phyloP scores from a whole-genome alignment of 768 basidiomycete genomes.

The Boletus insuetus region DNA sequence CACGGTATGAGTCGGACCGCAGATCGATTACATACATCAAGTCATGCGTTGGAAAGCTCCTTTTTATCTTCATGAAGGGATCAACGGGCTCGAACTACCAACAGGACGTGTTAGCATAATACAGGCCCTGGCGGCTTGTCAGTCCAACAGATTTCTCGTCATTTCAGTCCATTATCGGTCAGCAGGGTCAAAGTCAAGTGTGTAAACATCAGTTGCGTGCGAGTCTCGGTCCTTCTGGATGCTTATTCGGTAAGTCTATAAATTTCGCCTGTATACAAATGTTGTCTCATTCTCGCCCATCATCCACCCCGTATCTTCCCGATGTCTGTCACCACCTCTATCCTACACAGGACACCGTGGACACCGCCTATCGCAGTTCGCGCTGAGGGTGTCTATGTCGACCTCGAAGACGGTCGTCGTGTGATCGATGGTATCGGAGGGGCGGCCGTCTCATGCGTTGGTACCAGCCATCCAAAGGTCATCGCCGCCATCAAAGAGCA shows the following conservation, averaged over 20 bases:
- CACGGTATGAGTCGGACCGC: no score
- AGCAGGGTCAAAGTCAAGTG: neutral
- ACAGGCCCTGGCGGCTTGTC: no score
- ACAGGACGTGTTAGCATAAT: no score
- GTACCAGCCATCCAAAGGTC: conserved; percentile 70
- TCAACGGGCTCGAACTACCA: neutral
- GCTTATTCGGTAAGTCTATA: neutral
- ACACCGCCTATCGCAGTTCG: conserved; percentile 63
- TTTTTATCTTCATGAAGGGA: neutral
- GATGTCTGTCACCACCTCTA: conserved; percentile 30
- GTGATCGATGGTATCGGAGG: conserved; percentile 83
- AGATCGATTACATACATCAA: no score
- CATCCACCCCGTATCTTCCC: conserved; percentile 1
- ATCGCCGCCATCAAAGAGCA: conserved; percentile 76
- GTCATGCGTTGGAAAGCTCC: no score
- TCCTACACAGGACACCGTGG: conserved; percentile 74
- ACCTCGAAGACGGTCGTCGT: conserved; percentile 63
- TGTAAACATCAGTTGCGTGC: neutral
- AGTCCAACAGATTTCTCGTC: neutral
- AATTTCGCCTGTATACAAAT: conserved; percentile 1
- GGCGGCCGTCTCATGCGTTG: conserved; percentile 80
- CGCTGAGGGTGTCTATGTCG: conserved; percentile 68
- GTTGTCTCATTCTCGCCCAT: neutral
- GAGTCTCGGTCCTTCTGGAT: neutral
- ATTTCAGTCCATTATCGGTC: no score